Percentiles rank a stretch among this genome's conserved stretches.
Evolutionary conservation across 2,329 filamentous ascomycete species (phyloP).

Genomic region (Phialophora expanda): DNA sequence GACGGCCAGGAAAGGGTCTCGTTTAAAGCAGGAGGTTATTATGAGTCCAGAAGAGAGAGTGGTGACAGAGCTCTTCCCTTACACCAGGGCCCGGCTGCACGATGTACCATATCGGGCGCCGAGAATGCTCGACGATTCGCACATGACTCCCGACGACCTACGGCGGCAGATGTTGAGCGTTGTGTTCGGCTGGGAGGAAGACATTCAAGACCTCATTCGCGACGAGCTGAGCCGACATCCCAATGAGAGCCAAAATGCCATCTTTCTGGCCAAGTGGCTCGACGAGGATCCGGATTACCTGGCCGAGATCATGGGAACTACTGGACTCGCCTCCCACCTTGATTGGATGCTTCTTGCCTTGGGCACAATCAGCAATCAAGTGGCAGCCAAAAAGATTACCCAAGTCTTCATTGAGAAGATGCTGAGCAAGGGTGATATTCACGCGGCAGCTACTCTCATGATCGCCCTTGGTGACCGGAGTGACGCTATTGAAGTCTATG

Average conservation of each 20-base stretch:
- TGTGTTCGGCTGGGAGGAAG: slow-evolving; percentile 93
- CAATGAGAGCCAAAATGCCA: slow-evolving; percentile 73
- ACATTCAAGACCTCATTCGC: slow-evolving; percentile 77
- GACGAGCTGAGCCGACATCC: slow-evolving; percentile 80
- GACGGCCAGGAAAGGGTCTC: slow-evolving; percentile 61
- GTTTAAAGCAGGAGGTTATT: slow-evolving; percentile 78
- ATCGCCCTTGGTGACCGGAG: slow-evolving; percentile 90
- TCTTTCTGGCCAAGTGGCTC: slow-evolving; percentile 90
- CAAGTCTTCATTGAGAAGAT: slow-evolving; percentile 89
- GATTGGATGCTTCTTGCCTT: slow-evolving; percentile 97
- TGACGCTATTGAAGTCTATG: slow-evolving; percentile 94
- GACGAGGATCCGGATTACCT: slow-evolving; percentile 84
- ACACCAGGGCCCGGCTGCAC: slow-evolving; percentile 76
- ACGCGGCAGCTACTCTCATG: slow-evolving; percentile 90
- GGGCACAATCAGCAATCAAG: slow-evolving; percentile 78
- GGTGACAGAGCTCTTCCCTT: slow-evolving; percentile 82
- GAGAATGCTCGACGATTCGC: slow-evolving; percentile 61
- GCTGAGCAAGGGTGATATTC: slow-evolving; percentile 85
- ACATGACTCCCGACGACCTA: slow-evolving; percentile 75
- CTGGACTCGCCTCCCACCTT: slow-evolving; percentile 85
- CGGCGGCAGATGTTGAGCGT: slow-evolving; percentile 88
- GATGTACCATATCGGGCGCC: slow-evolving; percentile 82
- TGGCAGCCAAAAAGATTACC: slow-evolving; percentile 86
- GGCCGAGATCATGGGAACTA: slow-evolving; percentile 69
- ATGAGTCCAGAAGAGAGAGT: slow-evolving; percentile 76